phyloP scores from a whole-genome alignment of 768 basidiomycete species.

The Leccinum variicolor region DNA sequence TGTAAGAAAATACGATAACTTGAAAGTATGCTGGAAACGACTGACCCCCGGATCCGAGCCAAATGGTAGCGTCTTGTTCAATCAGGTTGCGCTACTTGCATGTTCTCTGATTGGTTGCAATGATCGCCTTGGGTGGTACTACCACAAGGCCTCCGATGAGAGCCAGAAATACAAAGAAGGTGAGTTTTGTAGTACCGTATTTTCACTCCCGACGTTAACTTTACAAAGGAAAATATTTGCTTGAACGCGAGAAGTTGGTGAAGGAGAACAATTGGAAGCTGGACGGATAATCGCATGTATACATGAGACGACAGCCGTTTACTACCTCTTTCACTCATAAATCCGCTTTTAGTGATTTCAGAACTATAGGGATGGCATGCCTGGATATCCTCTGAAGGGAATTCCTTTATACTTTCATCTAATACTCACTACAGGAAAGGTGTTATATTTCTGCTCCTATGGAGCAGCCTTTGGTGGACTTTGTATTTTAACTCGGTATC shows the following conservation, averaged over 20 bases:
- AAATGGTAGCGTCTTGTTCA: too few species aligned
- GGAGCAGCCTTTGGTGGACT: neutral
- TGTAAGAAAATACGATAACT: too few species aligned
- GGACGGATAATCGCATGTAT: conserved; percentile 38
- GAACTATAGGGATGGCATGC: neutral
- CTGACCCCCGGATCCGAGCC: too few species aligned
- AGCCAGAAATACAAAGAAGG: conserved; percentile 89
- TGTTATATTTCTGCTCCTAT: neutral
- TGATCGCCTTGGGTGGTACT: conserved; percentile 79
- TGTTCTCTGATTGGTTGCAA: conserved; percentile 78
- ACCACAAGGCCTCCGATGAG: conserved; percentile 71
- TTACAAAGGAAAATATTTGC: conserved; percentile 71
- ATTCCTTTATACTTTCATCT: neutral
- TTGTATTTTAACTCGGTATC: neutral
- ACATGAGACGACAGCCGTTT: neutral
- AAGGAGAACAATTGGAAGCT: conserved; percentile 82
- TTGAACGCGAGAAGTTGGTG: conserved; percentile 74
- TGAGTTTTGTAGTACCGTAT: conserved; percentile 21
- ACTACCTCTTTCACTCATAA: neutral
- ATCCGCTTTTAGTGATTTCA: neutral
- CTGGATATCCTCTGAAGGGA: neutral
- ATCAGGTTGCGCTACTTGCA: too few species aligned
- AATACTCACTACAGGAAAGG: neutral
- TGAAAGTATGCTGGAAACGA: too few species aligned
- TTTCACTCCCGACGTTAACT: neutral